Conservation (phyloP, 805 yeast genomes). For the Huiozyma naganishii region DNA sequence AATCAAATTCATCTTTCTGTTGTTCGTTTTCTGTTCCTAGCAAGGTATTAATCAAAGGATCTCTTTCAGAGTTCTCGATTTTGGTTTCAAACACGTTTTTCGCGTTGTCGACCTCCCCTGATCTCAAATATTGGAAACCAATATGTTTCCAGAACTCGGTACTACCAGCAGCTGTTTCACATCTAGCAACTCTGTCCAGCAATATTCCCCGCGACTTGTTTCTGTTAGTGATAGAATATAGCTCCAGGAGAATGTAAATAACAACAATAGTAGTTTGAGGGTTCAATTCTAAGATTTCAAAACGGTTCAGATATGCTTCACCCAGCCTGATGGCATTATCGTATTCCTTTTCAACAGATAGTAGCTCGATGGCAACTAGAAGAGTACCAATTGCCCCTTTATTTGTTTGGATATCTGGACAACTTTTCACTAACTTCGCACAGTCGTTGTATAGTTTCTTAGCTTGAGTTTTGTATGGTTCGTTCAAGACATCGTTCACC, state of each 20-base stretch:
- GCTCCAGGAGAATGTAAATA: conserved; percentile 17
- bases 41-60: conserved; percentile 7
- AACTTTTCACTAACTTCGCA: background rate
- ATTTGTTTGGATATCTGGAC: background rate
- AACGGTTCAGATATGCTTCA: conserved; percentile 14
- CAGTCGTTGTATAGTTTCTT: conserved; percentile 18
- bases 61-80: conserved; percentile 8
- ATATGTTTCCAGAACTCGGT: conserved; percentile 22
- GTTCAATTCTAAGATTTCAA: background rate
- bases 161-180: conserved; percentile 2
- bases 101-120: conserved; percentile 11
- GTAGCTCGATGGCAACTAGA: conserved; percentile 20
- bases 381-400: conserved; percentile 15
- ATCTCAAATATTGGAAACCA: conserved; percentile 18
- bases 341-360: conserved; percentile 18
- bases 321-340: conserved; percentile 23
- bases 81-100: background rate
- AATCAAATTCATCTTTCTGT: conserved; percentile 6
- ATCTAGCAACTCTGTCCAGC: conserved; percentile 8
- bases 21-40: background rate
- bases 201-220: conserved; percentile 12
- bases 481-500: conserved; percentile 16
- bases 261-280: conserved; percentile 1
- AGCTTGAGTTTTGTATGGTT: conserved; percentile 23
- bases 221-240: conserved; percentile 18